phyloP scores from a whole-genome alignment of 1,284 basidiomycete species.

The Rhodotorula sp. region DNA sequence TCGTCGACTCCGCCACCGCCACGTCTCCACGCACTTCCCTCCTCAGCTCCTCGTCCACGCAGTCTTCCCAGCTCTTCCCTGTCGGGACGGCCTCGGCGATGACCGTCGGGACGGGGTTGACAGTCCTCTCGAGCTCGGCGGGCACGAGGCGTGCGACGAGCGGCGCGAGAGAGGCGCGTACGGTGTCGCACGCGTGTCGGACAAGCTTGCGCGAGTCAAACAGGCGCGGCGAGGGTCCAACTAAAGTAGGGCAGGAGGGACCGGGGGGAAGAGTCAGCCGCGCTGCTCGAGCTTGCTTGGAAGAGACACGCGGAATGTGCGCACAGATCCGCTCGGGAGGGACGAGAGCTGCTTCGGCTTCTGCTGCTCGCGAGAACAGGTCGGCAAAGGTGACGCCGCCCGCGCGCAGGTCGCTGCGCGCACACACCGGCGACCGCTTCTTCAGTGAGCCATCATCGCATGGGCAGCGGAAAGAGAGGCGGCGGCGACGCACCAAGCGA shows the following conservation, averaged over 20 bases:
- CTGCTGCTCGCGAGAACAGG: constrained; percentile 6
- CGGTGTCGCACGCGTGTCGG: constrained; percentile 5
- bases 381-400: constrained; percentile 7
- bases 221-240: background rate
- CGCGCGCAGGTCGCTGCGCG: constrained; percentile 11
- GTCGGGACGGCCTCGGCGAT: background rate
- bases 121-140: background rate
- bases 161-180: background rate
- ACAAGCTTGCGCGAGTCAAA: constrained; percentile 14
- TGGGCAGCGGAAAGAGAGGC: too few species aligned
- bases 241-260: too few species aligned
- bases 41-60: constrained; percentile 7
- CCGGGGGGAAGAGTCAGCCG: too few species aligned
- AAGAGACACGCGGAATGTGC: background rate
- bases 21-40: background rate
- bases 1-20: background rate
- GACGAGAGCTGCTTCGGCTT: constrained; percentile 5
- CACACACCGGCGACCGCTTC: too few species aligned
- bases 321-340: constrained; percentile 18
- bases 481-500: constrained; percentile 12
- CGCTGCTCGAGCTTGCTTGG: too few species aligned
- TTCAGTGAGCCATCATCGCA: too few species aligned
- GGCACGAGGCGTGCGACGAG: background rate
- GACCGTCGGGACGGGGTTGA: constrained; percentile 8
- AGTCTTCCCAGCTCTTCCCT: constrained; percentile 7